phyloP scores from a whole-genome alignment of 495 filamentous ascomycete species.

The Hamigera avellanea region DNA sequence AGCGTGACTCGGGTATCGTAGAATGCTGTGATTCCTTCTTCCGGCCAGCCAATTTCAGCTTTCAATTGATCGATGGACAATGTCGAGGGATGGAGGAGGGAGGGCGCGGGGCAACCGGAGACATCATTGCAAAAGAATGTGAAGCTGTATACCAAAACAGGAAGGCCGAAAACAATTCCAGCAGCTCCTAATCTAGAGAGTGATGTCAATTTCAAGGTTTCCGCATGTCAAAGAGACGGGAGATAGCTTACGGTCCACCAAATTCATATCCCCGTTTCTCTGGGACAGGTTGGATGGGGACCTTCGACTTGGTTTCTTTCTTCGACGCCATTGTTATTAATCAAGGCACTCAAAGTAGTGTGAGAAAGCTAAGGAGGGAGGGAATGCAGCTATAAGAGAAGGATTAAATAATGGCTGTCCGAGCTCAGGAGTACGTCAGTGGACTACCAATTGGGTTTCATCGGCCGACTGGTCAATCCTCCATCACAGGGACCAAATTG shows the following conservation, averaged over 20 bases:
- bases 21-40: constrained; percentile 51
- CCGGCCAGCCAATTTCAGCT: constrained; percentile 67
- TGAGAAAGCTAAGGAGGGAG: too few relatives aligned
- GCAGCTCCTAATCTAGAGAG: constrained; percentile 56
- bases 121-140: constrained; percentile 86
- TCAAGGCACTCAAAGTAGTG: background rate
- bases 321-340: constrained; percentile 17
- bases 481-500: too few relatives aligned
- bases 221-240: constrained; percentile 1
- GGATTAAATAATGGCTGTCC: too few relatives aligned
- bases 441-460: too few relatives aligned
- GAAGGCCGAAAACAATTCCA: constrained; percentile 64
- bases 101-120: constrained; percentile 81
- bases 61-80: constrained; percentile 62
- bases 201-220: constrained; percentile 2
- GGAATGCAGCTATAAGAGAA: too few relatives aligned
- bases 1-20: constrained; percentile 45
- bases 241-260: constrained; percentile 64
- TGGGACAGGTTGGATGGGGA: constrained; percentile 26
- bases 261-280: constrained; percentile 66
- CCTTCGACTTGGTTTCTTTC: constrained; percentile 11
- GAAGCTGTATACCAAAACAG: constrained; percentile 59
- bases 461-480: too few relatives aligned
- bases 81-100: constrained; percentile 63
- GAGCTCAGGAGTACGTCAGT: too few relatives aligned